phyloP scores from a whole-genome alignment of 1,284 basidiomycete genomes.

The Lignosus rhinocerotis region DNA sequence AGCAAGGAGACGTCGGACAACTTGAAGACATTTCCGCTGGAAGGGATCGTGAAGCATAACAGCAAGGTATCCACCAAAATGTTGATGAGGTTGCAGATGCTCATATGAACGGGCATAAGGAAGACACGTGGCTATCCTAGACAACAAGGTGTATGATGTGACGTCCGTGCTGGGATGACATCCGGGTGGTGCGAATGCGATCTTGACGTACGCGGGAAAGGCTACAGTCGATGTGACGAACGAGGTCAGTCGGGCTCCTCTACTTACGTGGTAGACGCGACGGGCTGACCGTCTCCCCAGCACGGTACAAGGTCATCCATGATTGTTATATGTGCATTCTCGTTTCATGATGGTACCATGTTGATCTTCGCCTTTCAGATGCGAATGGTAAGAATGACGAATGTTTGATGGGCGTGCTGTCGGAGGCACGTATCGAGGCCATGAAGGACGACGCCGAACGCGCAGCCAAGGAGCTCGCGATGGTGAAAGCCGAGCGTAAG shows the following conservation, averaged over 20 bases:
- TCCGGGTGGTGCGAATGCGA: constrained; percentile 25
- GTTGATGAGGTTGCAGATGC: background rate
- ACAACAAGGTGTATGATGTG: constrained; percentile 30
- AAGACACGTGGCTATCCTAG: constrained; percentile 30
- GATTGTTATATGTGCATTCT: constrained; percentile 17
- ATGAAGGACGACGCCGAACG: constrained; percentile 27
- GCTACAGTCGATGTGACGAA: constrained; percentile 25
- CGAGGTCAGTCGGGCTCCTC: constrained; percentile 14
- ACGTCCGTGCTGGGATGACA: constrained; percentile 26
- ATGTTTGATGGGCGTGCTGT: constrained; percentile 25
- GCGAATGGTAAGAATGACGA: constrained; percentile 25
- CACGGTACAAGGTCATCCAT: constrained; percentile 27
- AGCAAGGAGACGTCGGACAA: background rate
- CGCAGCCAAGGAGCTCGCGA: constrained; percentile 18
- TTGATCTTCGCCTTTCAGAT: constrained; percentile 6
- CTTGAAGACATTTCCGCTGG: constrained; percentile 18
- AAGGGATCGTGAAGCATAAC: constrained; percentile 27
- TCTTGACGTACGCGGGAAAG: constrained; percentile 26
- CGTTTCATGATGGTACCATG: background rate
- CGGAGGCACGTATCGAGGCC: constrained; percentile 19
- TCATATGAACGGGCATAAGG: constrained; percentile 2
- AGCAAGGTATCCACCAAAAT: constrained; percentile 11
- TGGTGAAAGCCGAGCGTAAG: constrained; percentile 22
- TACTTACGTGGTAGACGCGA: background rate
- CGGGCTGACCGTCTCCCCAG: background rate